Percentiles rank a stretch among this genome's conserved stretches.
Evolutionary conservation across 139 green algal genomes (phyloP).

Genomic region (Coccomyxa sp.): DNA sequence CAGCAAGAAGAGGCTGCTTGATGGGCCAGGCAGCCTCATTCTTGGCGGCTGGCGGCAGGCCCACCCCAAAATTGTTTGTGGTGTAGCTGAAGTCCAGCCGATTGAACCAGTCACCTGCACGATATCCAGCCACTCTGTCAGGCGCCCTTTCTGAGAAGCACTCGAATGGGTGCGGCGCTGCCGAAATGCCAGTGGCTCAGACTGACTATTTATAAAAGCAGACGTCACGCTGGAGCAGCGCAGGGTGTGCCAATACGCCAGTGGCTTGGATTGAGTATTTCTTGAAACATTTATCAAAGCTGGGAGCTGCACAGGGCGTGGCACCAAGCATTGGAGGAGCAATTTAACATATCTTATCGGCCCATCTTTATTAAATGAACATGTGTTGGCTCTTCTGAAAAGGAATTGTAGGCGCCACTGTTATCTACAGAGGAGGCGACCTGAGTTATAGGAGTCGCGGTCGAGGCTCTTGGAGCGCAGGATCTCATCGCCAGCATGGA

Average conservation of each 20-base stretch:
- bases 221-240: neutral
- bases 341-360: no score
- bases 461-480: constrained; percentile 83
- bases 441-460: constrained; percentile 77
- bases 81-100: constrained; percentile 72
- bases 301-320: neutral
- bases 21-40: constrained; percentile 63
- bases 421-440: constrained; percentile 7
- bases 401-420: neutral
- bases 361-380: no score
- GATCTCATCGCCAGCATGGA: constrained; percentile 83
- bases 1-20: constrained; percentile 52
- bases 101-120: constrained; percentile 74
- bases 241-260: neutral
- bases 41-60: constrained; percentile 64
- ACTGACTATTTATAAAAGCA: neutral
- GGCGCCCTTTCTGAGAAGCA: neutral
- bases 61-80: constrained; percentile 76
- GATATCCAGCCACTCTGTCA: neutral
- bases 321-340: no score
- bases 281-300: no score
- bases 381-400: neutral
- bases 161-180: neutral
- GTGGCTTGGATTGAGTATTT: no score
- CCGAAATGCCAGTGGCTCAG: neutral